These are phyloP conservation scores for Aspergillus hancockii DNA, from an alignment of 495 filamentous ascomycete species.

Conservation along the genomic window DNA sequence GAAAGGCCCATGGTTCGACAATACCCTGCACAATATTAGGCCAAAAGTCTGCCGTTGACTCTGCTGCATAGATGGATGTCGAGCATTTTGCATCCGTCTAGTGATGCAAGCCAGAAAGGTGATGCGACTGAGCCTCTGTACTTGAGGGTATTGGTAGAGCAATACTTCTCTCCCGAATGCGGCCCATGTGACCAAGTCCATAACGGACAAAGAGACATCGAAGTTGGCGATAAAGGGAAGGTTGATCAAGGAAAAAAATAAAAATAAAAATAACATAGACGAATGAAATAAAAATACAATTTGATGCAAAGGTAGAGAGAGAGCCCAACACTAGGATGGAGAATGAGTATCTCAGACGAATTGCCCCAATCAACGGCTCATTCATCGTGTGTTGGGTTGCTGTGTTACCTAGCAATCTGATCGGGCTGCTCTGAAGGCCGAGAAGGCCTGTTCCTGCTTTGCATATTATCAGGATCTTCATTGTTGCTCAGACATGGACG, in stretches of 20 bases:
- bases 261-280: neutral
- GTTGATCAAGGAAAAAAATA: neutral
- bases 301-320: neutral
- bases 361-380: constrained; percentile 3
- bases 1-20: constrained; percentile 3
- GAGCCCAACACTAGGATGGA: neutral
- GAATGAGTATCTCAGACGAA: neutral
- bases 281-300: neutral
- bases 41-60: neutral
- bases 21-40: neutral
- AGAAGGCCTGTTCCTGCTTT: constrained; percentile 6
- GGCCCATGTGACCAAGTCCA: neutral
- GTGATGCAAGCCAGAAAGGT: constrained; percentile 6
- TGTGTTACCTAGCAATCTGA: constrained; percentile 23
- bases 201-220: neutral
- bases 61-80: constrained; percentile 18
- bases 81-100: constrained; percentile 24
- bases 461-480: constrained; percentile 11
- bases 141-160: neutral
- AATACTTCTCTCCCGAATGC: neutral
- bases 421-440: constrained; percentile 17
- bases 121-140: neutral
- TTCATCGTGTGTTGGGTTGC: constrained; percentile 16
- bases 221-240: neutral
- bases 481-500: neutral